Evolutionary conservation across 2,329 filamentous ascomycete genomes (phyloP), one percentile per base, ranked within the genome.

Genomic region (Tolypocladium amazonense): DNA sequence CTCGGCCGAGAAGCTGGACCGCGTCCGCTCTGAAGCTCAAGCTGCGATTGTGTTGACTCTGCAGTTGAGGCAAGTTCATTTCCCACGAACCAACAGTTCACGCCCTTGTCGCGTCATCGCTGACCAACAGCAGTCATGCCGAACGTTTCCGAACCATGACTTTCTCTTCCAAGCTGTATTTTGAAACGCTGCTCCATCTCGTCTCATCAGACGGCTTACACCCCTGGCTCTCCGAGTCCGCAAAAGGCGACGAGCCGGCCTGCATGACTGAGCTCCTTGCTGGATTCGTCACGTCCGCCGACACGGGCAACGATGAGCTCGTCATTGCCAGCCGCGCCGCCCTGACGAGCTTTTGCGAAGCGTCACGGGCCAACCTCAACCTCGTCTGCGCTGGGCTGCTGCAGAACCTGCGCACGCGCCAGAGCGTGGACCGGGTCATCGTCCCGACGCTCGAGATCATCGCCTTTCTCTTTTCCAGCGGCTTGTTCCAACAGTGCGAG

Each of bases 1-100:
- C 18, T 87, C 91, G 2, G 84, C 89, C 0, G 94, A 99, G 73
- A 97, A 96, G 70, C 80, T 97, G 2, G 93, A 97, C 71, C 89
- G 90, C 63, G 88, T 97, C 23, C 85, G 94, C 30, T 77, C 83
- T 0, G 81, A 85, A 63, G 88, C 87, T 1, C 85, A 88, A 62
- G 73, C 77, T 38, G 79, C 80, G 12, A 66, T 87, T 54, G 73
- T 74, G 5, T 64, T 81, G 54, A 67, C 76, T 27, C 65, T 84
- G n/a, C 64, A 73, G 33, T 62, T 75, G 30, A 72, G 71, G 84
- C 86, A 70, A 60, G 76, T 15, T 23, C 25, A 33, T 23, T n/a
- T n/a, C 50, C 50, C 50, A 53, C 18, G 30, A 23, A 35, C 50
- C 50, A 33, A 53, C 30, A 53, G 25, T 53, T 23, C 50, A 35